Evolutionary conservation across 805 yeast species (phyloP).

Genomic region (Starmera quercuum): DNA sequence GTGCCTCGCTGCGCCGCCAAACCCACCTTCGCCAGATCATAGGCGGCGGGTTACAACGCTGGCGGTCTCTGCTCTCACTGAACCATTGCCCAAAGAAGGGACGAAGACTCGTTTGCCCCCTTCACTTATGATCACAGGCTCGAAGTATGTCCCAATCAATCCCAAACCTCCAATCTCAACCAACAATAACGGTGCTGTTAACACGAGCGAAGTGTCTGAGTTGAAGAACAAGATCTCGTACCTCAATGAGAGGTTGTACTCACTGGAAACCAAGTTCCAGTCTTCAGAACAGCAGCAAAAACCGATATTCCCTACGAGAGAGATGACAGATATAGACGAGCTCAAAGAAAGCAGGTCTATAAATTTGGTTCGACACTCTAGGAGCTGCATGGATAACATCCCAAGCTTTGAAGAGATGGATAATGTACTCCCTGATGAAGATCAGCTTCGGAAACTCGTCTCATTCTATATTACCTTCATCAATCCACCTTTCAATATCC

Average conservation of each 20-base stretch:
- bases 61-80: neutral
- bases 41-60: constrained; percentile 15
- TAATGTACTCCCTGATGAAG: neutral
- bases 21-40: constrained; percentile 33
- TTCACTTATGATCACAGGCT: neutral
- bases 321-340: too few species aligned
- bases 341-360: neutral
- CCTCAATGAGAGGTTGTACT: constrained; percentile 1
- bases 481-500: neutral
- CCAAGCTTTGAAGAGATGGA: neutral
- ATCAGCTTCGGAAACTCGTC: neutral
- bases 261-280: neutral
- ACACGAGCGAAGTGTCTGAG: neutral
- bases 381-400: too few species aligned
- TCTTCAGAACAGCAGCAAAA: too few species aligned
- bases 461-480: neutral
- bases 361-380: neutral
- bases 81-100: too few species aligned
- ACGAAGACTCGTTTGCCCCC: neutral
- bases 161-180: constrained; percentile 6
- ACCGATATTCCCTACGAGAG: too few species aligned
- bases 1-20: constrained; percentile 33
- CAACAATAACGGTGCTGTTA: too few species aligned
- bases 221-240: neutral
- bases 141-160: neutral